These are phyloP conservation scores for Vinca minor DNA, from an alignment of 257 asterid genomes.

Conservation along the genomic window DNA sequence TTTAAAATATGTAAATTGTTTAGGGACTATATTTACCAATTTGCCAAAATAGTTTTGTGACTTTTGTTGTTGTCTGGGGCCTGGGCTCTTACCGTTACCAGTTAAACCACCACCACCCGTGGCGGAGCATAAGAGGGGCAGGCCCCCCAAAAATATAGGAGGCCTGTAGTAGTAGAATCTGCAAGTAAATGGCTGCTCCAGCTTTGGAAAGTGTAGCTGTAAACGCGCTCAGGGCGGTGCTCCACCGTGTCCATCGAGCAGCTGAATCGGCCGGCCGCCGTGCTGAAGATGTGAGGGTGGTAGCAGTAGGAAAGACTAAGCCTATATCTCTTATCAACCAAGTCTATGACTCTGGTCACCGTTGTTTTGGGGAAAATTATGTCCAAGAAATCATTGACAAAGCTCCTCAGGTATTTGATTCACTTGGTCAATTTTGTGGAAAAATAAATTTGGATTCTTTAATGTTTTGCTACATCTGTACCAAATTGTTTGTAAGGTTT, in stretches of 20 bases:
- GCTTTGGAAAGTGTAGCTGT: slow-evolving; percentile 57
- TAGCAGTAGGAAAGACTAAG: slow-evolving; percentile 83
- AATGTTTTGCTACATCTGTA: too few species aligned
- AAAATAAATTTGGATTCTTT: background rate
- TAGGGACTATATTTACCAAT: too few species aligned
- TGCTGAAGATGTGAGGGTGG: slow-evolving; percentile 60
- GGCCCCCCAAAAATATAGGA: too few species aligned
- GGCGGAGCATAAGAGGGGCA: too few species aligned
- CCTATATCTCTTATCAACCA: slow-evolving; percentile 55
- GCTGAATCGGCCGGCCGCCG: slow-evolving; percentile 76
- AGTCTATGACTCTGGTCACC: slow-evolving; percentile 65
- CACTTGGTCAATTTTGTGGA: background rate
- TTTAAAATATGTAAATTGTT: too few species aligned
- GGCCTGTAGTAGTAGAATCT: too few species aligned
- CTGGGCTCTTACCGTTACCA: too few species aligned
- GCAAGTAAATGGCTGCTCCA: slow-evolving; percentile 62
- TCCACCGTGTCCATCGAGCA: slow-evolving; percentile 55
- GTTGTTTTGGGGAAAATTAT: slow-evolving; percentile 78
- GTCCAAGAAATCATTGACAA: slow-evolving; percentile 74
- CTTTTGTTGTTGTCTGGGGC: too few species aligned
- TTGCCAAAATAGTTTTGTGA: too few species aligned
- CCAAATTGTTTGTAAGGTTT: too few species aligned
- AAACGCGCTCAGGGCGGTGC: slow-evolving; percentile 55
- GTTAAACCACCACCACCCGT: too few species aligned
- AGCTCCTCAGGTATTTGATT: slow-evolving; percentile 60